phyloP scores from a whole-genome alignment of 2,329 filamentous ascomycete species.

The Orbilia blumenaviensis region DNA sequence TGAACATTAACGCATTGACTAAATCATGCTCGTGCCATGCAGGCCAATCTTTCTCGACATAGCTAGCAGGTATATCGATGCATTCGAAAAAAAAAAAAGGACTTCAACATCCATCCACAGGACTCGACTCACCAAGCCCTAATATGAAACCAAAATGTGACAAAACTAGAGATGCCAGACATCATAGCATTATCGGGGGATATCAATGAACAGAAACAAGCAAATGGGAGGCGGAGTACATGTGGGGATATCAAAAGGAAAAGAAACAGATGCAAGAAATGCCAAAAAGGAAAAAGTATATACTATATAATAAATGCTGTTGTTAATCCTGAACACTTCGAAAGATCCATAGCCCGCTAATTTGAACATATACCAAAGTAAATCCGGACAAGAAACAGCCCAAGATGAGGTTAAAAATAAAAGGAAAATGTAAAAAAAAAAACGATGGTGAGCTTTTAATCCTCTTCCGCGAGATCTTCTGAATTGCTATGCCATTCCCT shows the following conservation, averaged over 20 bases:
- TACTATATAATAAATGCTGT: constrained; percentile 42
- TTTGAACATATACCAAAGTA: constrained; percentile 52
- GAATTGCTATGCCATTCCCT: constrained; percentile 83
- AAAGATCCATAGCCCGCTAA: constrained; percentile 55
- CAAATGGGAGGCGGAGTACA: constrained; percentile 40
- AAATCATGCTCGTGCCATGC: background rate
- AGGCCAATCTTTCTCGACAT: background rate
- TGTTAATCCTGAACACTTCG: constrained; percentile 49
- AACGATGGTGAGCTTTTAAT: constrained; percentile 51
- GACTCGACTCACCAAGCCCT: constrained; percentile 2
- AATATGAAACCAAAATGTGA: constrained; percentile 4
- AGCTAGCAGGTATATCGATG: background rate
- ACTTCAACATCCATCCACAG: constrained; percentile 35
- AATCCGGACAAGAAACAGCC: constrained; percentile 43
- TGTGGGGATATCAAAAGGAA: constrained; percentile 43
- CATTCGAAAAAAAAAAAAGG: constrained; percentile 30
- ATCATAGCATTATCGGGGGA: constrained; percentile 43
- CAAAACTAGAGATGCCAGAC: constrained; percentile 28
- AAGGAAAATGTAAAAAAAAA: constrained; percentile 45
- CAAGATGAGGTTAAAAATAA: constrained; percentile 35
- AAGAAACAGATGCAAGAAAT: constrained; percentile 25
- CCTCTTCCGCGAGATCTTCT: constrained; percentile 57
- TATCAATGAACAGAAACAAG: constrained; percentile 48
- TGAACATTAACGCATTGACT: constrained; percentile 1
- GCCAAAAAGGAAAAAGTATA: constrained; percentile 46